These are phyloP conservation scores for Hypericum perforatum DNA, from an alignment of 345 rosid species.

Conservation along the genomic window DNA sequence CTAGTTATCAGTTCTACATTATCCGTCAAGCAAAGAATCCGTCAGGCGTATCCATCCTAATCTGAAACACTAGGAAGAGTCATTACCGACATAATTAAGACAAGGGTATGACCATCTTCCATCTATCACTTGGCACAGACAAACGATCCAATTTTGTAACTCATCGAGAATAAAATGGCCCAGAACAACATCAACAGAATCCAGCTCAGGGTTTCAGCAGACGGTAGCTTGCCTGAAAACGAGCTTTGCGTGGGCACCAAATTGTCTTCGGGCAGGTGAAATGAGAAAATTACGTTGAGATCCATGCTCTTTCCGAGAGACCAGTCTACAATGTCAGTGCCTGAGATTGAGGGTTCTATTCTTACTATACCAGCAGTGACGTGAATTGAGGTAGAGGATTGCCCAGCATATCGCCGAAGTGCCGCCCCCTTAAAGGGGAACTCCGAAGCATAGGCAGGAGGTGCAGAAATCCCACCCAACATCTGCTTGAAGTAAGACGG, in stretches of 20 bases:
- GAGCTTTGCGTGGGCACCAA: slow-evolving; percentile 16
- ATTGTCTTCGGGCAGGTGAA: slow-evolving; percentile 32
- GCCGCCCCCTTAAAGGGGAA: slow-evolving; percentile 54
- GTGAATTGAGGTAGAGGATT: slow-evolving; percentile 62
- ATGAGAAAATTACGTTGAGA: slow-evolving; percentile 44
- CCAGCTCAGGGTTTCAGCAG: slow-evolving; percentile 33
- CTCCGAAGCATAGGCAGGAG: slow-evolving; percentile 66
- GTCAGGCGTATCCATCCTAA: too few relatives aligned
- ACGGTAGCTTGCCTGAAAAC: slow-evolving; percentile 28
- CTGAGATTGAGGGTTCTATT: slow-evolving; percentile 35
- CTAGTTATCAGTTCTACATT: too few relatives aligned
- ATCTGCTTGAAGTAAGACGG: slow-evolving; percentile 57
- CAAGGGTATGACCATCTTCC: too few relatives aligned
- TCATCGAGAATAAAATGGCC: slow-evolving; percentile 50
- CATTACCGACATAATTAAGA: too few relatives aligned
- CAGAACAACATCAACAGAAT: slow-evolving; percentile 46
- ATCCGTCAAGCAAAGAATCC: too few relatives aligned
- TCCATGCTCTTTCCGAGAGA: slow-evolving; percentile 46
- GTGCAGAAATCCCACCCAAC: slow-evolving; percentile 61
- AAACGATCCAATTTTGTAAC: slow-evolving; percentile 45
- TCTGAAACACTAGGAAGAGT: too few relatives aligned
- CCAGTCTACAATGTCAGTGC: slow-evolving; percentile 40
- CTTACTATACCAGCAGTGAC: slow-evolving; percentile 75
- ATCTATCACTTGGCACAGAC: slow-evolving; percentile 39
- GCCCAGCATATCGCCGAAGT: slow-evolving; percentile 39